Evolutionary conservation across 495 filamentous ascomycete genomes (phyloP).

Genomic region (Annulohypoxylon nitens): DNA sequence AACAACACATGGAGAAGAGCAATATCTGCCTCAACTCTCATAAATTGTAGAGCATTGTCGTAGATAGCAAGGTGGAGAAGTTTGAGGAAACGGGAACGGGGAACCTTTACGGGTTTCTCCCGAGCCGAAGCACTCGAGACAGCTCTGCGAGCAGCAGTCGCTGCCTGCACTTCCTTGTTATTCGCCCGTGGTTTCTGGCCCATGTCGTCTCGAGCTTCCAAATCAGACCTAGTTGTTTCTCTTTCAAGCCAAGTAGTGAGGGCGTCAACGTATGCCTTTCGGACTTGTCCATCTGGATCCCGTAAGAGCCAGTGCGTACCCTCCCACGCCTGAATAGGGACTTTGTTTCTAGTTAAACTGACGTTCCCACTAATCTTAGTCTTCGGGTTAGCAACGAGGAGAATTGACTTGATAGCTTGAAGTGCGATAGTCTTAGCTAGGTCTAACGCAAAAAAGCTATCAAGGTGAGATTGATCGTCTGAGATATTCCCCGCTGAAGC

Average conservation of each 20-base stretch:
- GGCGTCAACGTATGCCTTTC: conserved; percentile 85
- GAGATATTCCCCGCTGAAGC: conserved; percentile 47
- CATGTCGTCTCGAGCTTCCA: conserved; percentile 69
- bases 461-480: conserved; percentile 58
- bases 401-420: conserved; percentile 81
- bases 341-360: conserved; percentile 75
- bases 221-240: conserved; percentile 79
- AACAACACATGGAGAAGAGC: conserved; percentile 81
- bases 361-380: conserved; percentile 69
- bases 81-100: conserved; percentile 78
- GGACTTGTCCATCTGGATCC: conserved; percentile 79
- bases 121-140: conserved; percentile 76
- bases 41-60: conserved; percentile 80
- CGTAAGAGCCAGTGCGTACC: conserved; percentile 89
- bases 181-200: conserved; percentile 55
- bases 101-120: conserved; percentile 65
- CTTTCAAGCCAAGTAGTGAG: conserved; percentile 83
- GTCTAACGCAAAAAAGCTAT: conserved; percentile 79
- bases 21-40: conserved; percentile 77
- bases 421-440: conserved; percentile 81
- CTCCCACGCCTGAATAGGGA: conserved; percentile 87
- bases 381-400: conserved; percentile 80
- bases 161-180: conserved; percentile 50
- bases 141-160: conserved; percentile 68
- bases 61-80: conserved; percentile 89